Base-by-base conservation (phyloP, 305 asterid species). In the Plantago lanceolata region DNA sequence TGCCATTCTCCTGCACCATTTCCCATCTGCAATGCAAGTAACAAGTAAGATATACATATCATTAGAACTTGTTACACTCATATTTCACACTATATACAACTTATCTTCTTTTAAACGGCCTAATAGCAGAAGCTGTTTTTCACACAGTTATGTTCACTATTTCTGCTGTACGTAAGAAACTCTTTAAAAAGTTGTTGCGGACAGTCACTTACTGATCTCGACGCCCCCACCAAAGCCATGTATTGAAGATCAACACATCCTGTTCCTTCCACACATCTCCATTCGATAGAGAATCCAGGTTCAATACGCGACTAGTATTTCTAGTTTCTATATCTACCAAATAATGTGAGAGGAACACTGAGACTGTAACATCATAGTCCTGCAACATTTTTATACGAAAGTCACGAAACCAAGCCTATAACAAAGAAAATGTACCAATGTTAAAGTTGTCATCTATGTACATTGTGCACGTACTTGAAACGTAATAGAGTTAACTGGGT, bases 1-100 rank as follows among this genome's bases (percentile, higher is more conserved):
- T 79, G 44, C 80, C 48, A 3, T 89, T 88, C 31, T 88, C 85
- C 69, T 79, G 85, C 4, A 85, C 59, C 57, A 77, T 76, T 70
- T 85, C 84, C 85, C 87, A 88, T 66, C 87, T 81, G 73, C 78
- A 66, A 52, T 12, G 44, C 18, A 7, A 21, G 20, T 1, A 19
- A 57, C n/a, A n/a, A n/a, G 21, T n/a, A 4, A 68, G 44, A 37
- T 3, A 40, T 1, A 40, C 2, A 40, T 12, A 40, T 40, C 13
- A 11, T 40, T 12, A 40, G 45, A 40, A 40, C 14, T 9, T 12
- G 45, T 40, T 40, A 40, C n/a, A n/a, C n/a, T n/a, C n/a, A n/a
- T n/a, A n/a, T n/a, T n/a, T n/a, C n/a, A n/a, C n/a, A n/a, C n/a
- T n/a, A n/a, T n/a, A n/a, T n/a, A n/a, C n/a, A n/a, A n/a, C 9